Conservation (phyloP, 495 filamentous ascomycete species). For the Diplogelasinospora grovesii region DNA sequence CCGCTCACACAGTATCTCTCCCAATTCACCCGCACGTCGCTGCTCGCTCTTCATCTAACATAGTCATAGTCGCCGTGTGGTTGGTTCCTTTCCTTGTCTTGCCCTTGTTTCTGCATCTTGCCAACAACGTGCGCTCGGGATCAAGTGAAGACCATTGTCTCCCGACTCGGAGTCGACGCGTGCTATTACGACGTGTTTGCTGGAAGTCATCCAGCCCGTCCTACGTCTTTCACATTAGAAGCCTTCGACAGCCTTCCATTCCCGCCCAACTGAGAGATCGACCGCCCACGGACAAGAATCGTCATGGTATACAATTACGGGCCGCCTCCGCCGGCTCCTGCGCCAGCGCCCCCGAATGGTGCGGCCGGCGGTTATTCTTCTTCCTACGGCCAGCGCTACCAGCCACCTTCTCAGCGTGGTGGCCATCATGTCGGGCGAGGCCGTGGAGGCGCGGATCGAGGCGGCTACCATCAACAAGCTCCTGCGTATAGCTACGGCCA, state of each 20-base stretch:
- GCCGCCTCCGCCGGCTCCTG: slow-evolving; percentile 49
- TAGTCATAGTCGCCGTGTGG: too few species aligned
- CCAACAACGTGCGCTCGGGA: too few species aligned
- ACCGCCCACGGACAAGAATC: too few species aligned
- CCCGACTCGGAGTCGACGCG: background rate
- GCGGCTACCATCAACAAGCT: slow-evolving; percentile 23
- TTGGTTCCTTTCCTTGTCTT: too few species aligned
- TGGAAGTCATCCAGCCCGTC: background rate
- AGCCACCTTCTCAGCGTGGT: slow-evolving; percentile 26
- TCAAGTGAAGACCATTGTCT: slow-evolving; percentile 1
- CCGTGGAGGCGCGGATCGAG: slow-evolving; percentile 29
- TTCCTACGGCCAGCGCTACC: slow-evolving; percentile 31
- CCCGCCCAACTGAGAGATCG: too few species aligned
- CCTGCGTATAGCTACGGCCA: slow-evolving; percentile 19
- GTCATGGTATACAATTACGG: slow-evolving; percentile 45
- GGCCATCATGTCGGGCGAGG: slow-evolving; percentile 31
- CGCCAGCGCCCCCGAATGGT: slow-evolving; percentile 29
- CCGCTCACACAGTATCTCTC: too few species aligned
- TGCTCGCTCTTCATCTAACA: too few species aligned
- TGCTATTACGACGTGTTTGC: background rate
- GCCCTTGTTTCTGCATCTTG: too few species aligned
- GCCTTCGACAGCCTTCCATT: too few species aligned
- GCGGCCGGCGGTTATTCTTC: slow-evolving; percentile 22
- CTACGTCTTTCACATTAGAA: background rate
- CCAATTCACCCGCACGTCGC: too few species aligned